These are phyloP conservation scores for Pythium sukuiense DNA, from an alignment of 352 stramenopile species.

Conservation along the genomic window DNA sequence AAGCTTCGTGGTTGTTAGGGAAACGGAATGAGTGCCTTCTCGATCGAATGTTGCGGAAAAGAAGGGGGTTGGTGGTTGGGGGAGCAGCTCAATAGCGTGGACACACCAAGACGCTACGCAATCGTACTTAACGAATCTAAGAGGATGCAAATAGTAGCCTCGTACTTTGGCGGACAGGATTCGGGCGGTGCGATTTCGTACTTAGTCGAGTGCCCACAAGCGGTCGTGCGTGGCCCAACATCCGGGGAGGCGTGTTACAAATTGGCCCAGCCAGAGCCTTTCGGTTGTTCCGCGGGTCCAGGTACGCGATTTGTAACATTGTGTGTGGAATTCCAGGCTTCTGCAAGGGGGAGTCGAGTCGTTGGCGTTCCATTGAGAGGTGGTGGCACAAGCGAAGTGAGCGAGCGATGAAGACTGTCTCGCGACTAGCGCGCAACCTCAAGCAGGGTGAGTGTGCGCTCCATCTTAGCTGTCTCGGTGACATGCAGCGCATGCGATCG, in stretches of 20 bases:
- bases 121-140: conserved; percentile 13
- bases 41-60: conserved; percentile 12
- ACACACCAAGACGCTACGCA: conserved; percentile 13
- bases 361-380: conserved; percentile 23
- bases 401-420: conserved; percentile 28
- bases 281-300: conserved; percentile 21
- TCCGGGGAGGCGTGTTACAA: conserved; percentile 24
- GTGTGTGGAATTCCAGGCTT: conserved; percentile 16
- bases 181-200: conserved; percentile 4
- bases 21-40: conserved; percentile 17
- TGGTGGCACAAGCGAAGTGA: not conserved
- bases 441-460: conserved; percentile 24
- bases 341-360: conserved; percentile 18
- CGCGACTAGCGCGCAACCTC: conserved; percentile 30
- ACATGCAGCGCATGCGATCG: conserved; percentile 5
- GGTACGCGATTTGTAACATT: conserved; percentile 25
- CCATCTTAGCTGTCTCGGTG: not conserved
- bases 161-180: conserved; percentile 13
- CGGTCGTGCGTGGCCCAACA: conserved; percentile 13
- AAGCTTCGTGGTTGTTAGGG: not conserved
- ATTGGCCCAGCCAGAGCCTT: conserved; percentile 19
- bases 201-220: conserved; percentile 7
- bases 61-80: conserved; percentile 24
- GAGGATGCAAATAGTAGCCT: not conserved
- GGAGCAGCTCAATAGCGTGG: conserved; percentile 12